Percentiles rank a stretch among this genome's conserved stretches.
These are phyloP conservation scores for Ocimum tenuiflorum DNA, from an alignment of 257 asterid genomes.

Conservation along the genomic window DNA sequence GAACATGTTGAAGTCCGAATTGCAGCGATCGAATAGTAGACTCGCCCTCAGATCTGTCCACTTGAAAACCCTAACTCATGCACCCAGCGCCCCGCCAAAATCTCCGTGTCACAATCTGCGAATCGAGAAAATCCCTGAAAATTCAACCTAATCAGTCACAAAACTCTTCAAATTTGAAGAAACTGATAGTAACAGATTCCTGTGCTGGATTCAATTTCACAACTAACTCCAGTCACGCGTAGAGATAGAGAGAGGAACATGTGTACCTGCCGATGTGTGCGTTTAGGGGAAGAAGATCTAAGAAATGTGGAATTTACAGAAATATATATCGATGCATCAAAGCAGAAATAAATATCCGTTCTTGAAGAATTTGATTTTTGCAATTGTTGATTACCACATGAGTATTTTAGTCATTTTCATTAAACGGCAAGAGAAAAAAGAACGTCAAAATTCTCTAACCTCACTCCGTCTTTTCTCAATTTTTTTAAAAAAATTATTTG, in stretches of 20 bases:
- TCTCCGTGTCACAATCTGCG: constrained; percentile 22
- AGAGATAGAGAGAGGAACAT: background rate
- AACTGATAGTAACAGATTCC: constrained; percentile 18
- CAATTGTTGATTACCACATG: background rate
- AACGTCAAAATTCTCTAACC: no score
- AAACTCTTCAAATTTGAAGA: constrained; percentile 10
- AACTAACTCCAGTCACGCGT: constrained; percentile 15
- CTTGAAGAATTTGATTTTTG: constrained; percentile 1
- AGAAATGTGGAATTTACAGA: background rate
- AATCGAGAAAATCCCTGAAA: constrained; percentile 27
- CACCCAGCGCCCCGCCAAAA: constrained; percentile 21
- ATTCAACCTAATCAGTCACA: constrained; percentile 19
- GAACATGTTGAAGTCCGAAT: constrained; percentile 47
- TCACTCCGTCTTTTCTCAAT: no score
- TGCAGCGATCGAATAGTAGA: constrained; percentile 20
- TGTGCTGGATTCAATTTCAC: constrained; percentile 19
- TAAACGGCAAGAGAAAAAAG: no score
- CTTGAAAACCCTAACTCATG: constrained; percentile 36
- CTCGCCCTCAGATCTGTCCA: constrained; percentile 35
- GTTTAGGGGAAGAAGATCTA: background rate
- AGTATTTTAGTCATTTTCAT: no score
- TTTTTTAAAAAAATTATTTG: no score
- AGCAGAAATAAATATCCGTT: constrained; percentile 22
- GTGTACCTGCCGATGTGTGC: constrained; percentile 24
- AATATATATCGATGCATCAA: constrained; percentile 3